Base-by-base conservation (phyloP, 129 eudicot species). In the Centaurea solstitialis region DNA sequence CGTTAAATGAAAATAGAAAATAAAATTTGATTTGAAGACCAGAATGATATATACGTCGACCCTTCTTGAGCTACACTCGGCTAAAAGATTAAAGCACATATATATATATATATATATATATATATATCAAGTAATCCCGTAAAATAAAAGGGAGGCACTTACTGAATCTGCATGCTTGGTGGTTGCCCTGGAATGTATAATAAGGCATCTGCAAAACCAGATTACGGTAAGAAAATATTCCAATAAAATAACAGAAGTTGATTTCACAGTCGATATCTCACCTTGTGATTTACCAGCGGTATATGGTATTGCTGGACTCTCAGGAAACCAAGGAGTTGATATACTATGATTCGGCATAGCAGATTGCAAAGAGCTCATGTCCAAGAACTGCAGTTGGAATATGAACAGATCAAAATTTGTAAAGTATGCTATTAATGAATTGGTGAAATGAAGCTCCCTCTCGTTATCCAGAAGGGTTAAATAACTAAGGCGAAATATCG, bases 351-450 rank as follows among this genome's bases (percentile, higher is more conserved):
- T 76, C 50, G 98, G 97, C 75, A 94, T 83, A 68, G 86, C 91
- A 26, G 91, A 80, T 86, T 92, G 93, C 84, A 94, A 78, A 76
- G 96, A 80, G 74, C 93, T 86, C 98, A 92, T 90, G 79, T 92
- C 93, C 84, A 90, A 86, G 81, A 92, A 92, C 96, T 94, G 92
- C 70, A 87, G 68, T 86, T 81, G 38, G 33, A 68, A 64, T 59
- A 4, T 65, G 21, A 22, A 62, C 35, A 43, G 10, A 74, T 65
- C 28, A 76, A 37, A 53, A 5, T 3, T 53, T 53, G 20, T 53
- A 0, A 50, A 50, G 20, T 17, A 50, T 13, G 62, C 62, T 50
- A 50, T 13, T 43, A 13, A 17, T 50, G 11, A 20, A 72, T 3
- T 43, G 33, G 64, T 40, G 50, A 73, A 73, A 41, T n/a, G 28